These are phyloP conservation scores for Saccharum officinarum DNA, from an alignment of 176 grass and related monocot genomes.

Conservation along the genomic window DNA sequence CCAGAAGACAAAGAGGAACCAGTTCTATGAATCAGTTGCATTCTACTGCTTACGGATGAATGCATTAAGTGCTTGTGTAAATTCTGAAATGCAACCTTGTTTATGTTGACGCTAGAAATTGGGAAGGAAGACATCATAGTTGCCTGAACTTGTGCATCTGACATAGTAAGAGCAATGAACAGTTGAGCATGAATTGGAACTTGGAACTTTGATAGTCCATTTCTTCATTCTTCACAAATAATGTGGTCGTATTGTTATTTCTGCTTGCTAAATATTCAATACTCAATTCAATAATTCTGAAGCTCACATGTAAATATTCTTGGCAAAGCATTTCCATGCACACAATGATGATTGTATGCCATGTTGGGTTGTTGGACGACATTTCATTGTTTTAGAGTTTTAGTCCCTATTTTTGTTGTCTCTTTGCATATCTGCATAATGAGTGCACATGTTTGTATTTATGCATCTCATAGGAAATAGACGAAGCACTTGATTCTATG, in stretches of 20 bases:
- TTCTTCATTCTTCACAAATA: background rate
- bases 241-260: background rate
- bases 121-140: background rate
- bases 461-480: background rate
- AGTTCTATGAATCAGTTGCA: too few species aligned
- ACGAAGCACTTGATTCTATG: background rate
- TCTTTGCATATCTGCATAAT: background rate
- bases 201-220: background rate
- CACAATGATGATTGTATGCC: background rate
- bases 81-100: too few species aligned
- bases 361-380: too few species aligned
- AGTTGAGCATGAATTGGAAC: background rate
- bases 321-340: background rate
- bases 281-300: conserved; percentile 1
- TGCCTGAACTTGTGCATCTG: background rate
- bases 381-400: too few species aligned
- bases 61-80: too few species aligned
- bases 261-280: background rate
- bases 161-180: background rate
- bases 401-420: background rate
- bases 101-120: too few species aligned
- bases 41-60: too few species aligned
- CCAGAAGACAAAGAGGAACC: too few species aligned
- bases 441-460: background rate
- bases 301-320: background rate